Percentiles rank a stretch among this genome's conserved stretches.
Evolutionary conservation across 1,139 yeast genomes (phyloP).

Genomic region (Groenewaldozyma sp.): DNA sequence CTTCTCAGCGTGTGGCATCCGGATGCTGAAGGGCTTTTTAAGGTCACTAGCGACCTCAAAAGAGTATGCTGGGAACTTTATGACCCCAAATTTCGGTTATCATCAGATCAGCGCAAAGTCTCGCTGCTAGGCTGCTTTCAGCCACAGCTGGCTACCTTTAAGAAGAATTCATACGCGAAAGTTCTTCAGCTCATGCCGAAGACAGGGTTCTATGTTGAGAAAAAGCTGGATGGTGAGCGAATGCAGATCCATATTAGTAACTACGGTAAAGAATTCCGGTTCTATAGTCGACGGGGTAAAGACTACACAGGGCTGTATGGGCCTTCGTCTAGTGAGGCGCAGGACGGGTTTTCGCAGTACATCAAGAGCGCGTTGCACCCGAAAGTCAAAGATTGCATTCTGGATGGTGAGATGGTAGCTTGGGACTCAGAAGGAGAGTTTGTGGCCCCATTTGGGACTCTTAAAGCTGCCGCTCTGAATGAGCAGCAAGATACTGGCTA

Average conservation of each 20-base stretch:
- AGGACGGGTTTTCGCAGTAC: constrained; percentile 55
- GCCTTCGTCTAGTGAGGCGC: constrained; percentile 34
- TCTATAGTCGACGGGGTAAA: constrained; percentile 58
- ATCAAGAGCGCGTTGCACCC: constrained; percentile 38
- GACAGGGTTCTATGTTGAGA: constrained; percentile 64
- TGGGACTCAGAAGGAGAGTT: constrained; percentile 56
- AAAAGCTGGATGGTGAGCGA: constrained; percentile 91
- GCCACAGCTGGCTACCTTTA: constrained; percentile 61
- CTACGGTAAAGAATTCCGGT: constrained; percentile 40
- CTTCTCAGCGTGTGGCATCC: constrained; percentile 71
- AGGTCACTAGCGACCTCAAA: constrained; percentile 58
- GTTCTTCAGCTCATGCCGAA: constrained; percentile 37
- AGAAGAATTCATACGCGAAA: constrained; percentile 40
- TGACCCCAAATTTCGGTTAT: constrained; percentile 27
- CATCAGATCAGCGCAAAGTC: constrained; percentile 14
- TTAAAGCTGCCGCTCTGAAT: constrained; percentile 58
- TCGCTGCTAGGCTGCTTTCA: constrained; percentile 38
- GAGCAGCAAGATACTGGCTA: constrained; percentile 18
- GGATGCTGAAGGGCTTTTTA: constrained; percentile 57
- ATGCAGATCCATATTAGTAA: constrained; percentile 56
- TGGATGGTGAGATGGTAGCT: constrained; percentile 94
- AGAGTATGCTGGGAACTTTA: constrained; percentile 51
- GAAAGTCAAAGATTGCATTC: constrained; percentile 38
- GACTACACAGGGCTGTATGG: constrained; percentile 77
- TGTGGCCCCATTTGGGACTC: constrained; percentile 70